Percentiles rank a stretch among this genome's conserved stretches.
phyloP scores from a whole-genome alignment of 176 grass and related monocot genomes.

The Alopecurus myosuroides region DNA sequence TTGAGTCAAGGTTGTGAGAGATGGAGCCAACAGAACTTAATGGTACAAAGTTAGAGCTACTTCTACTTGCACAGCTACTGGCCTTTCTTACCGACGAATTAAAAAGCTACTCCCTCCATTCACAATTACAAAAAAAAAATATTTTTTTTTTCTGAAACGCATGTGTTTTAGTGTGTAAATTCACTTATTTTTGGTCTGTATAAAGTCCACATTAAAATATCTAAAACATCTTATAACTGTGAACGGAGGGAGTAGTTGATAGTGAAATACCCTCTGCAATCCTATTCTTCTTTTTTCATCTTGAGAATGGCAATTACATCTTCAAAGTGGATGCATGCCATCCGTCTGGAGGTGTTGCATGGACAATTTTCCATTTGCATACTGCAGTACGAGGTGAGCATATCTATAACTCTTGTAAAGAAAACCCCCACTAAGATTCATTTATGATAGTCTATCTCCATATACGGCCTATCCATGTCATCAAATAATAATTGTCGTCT shows the following conservation, averaged over 20 bases:
- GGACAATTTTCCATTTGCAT: not conserved
- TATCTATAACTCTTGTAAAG: not conserved
- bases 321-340: not conserved
- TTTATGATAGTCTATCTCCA: too few relatives aligned
- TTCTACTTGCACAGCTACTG: not conserved
- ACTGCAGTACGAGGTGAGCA: not conserved
- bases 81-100: not conserved
- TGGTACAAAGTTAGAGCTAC: not conserved
- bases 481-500: too few relatives aligned
- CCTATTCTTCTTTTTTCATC: not conserved
- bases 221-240: too few relatives aligned
- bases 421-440: too few relatives aligned
- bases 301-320: not conserved
- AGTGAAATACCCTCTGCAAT: not conserved
- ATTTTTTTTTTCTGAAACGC: too few relatives aligned
- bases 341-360: not conserved
- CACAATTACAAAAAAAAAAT: too few relatives aligned
- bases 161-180: too few relatives aligned
- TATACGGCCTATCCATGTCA: too few relatives aligned
- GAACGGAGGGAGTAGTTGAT: slow-evolving; percentile 20
- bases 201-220: too few relatives aligned
- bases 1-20: not conserved
- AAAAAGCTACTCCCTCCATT: too few relatives aligned
- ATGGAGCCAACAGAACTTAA: not conserved
- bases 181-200: too few relatives aligned